Percentiles rank a stretch among this genome's conserved stretches.
Conservation (phyloP, 2,329 filamentous ascomycete species). For the Botryotinia narcissicola region DNA sequence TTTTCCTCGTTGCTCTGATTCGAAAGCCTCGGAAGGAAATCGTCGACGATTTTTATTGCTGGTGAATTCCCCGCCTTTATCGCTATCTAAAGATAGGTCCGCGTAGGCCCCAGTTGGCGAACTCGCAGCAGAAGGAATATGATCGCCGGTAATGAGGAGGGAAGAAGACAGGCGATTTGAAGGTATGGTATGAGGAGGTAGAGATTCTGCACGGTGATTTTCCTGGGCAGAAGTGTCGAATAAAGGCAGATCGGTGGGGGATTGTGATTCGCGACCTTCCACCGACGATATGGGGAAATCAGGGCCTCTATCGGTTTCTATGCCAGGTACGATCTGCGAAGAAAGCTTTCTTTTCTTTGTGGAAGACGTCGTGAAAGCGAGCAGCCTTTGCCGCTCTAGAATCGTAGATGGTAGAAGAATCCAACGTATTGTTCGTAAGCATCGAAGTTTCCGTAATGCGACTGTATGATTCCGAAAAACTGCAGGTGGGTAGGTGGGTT, state of each 20-base stretch:
- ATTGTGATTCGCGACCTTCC: constrained; percentile 44
- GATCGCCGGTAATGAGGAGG: constrained; percentile 48
- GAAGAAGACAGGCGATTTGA: constrained; percentile 45
- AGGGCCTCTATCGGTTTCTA: constrained; percentile 30
- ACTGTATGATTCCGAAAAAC: constrained; percentile 23
- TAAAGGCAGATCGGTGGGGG: constrained; percentile 46
- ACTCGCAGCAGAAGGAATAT: constrained; percentile 55
- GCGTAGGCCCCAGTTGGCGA: constrained; percentile 58
- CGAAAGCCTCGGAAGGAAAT: constrained; percentile 39
- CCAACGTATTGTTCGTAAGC: constrained; percentile 26
- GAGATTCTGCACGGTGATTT: constrained; percentile 32
- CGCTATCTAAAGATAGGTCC: constrained; percentile 56
- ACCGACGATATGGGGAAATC: constrained; percentile 37
- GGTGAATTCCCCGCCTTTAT: constrained; percentile 44
- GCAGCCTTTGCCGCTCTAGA: constrained; percentile 51
- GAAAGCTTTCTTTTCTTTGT: constrained; percentile 71
- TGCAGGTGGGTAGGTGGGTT: neutral
- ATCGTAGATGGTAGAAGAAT: constrained; percentile 23
- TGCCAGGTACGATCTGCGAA: constrained; percentile 31
- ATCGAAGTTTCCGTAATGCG: constrained; percentile 9
- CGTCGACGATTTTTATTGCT: constrained; percentile 31
- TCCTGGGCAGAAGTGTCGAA: constrained; percentile 37
- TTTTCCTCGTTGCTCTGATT: constrained; percentile 41
- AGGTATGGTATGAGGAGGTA: constrained; percentile 50
- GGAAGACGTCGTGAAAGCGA: constrained; percentile 70